Conservation (phyloP, 179 eudicot species). For the Silene coronaria region DNA sequence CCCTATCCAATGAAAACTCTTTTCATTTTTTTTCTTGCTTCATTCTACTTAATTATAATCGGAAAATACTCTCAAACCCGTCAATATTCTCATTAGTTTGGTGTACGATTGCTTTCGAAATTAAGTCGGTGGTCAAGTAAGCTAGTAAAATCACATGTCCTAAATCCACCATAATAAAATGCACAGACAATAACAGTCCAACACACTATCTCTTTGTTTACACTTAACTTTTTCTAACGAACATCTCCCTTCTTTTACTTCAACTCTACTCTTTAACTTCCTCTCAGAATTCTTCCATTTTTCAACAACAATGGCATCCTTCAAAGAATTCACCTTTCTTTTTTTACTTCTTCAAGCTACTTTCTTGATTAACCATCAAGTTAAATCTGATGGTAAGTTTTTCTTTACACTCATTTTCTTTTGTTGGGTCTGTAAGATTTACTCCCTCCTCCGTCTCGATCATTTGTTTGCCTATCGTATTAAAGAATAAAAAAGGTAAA, state of each 20-base stretch:
- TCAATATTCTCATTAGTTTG: too few species aligned
- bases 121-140: too few species aligned
- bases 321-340: conserved; percentile 22
- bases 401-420: background rate
- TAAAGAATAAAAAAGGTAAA: too few species aligned
- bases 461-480: background rate
- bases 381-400: conserved; percentile 41
- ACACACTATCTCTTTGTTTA: background rate
- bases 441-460: background rate
- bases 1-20: too few species aligned
- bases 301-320: conserved; percentile 32
- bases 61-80: too few species aligned
- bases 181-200: conserved; percentile 11
- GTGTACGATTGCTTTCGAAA: too few species aligned
- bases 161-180: background rate
- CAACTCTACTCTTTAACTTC: background rate
- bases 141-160: too few species aligned
- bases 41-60: too few species aligned
- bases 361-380: conserved; percentile 37
- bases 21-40: too few species aligned
- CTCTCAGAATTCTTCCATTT: background rate
- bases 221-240: too few species aligned
- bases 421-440: background rate
- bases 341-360: conserved; percentile 35
- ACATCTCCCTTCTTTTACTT: background rate